A percentile compares a stretch with the other conserved stretches of the same genome.
Conservation (phyloP, 2,329 filamentous ascomycete species). For the Ceratocystis cubensis region DNA sequence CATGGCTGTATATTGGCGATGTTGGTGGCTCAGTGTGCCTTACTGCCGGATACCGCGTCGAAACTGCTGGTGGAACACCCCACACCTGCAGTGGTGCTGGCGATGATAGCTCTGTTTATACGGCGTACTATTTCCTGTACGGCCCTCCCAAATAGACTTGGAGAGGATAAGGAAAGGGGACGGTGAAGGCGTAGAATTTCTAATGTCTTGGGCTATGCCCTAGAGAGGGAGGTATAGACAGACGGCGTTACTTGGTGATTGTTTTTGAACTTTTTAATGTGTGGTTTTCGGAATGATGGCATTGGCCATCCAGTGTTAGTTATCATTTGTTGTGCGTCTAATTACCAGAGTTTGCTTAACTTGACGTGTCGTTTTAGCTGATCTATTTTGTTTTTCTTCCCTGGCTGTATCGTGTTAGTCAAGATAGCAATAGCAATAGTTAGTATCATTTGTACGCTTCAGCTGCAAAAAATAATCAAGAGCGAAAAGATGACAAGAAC, state of each 20-base stretch:
- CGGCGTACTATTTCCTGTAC: slow-evolving; percentile 49
- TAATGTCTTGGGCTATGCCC: not conserved
- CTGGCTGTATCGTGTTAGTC: not conserved
- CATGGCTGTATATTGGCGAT: slow-evolving; percentile 17
- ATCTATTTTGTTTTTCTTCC: not conserved
- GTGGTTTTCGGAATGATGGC: not conserved
- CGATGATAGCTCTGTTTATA: slow-evolving; percentile 38
- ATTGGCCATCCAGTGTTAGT: too few relatives aligned
- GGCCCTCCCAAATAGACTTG: slow-evolving; percentile 25
- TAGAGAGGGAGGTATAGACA: not conserved
- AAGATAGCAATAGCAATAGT: too few relatives aligned
- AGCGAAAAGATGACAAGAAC: not conserved
- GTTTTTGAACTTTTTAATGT: not conserved
- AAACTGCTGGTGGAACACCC: slow-evolving; percentile 21
- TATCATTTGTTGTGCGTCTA: too few relatives aligned
- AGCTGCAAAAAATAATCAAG: not conserved
- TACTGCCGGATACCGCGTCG: slow-evolving; percentile 17
- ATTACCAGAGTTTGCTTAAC: too few relatives aligned
- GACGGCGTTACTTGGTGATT: not conserved
- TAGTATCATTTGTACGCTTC: not conserved
- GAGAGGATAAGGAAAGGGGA: not conserved
- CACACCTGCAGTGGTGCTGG: slow-evolving; percentile 25
- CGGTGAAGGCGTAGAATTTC: not conserved
- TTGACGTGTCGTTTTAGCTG: too few relatives aligned
- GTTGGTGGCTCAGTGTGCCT: slow-evolving; percentile 14